Evolutionary conservation across 2,329 filamentous ascomycete genomes (phyloP).

Genomic region (Chrysoporthe deuterocubensis): DNA sequence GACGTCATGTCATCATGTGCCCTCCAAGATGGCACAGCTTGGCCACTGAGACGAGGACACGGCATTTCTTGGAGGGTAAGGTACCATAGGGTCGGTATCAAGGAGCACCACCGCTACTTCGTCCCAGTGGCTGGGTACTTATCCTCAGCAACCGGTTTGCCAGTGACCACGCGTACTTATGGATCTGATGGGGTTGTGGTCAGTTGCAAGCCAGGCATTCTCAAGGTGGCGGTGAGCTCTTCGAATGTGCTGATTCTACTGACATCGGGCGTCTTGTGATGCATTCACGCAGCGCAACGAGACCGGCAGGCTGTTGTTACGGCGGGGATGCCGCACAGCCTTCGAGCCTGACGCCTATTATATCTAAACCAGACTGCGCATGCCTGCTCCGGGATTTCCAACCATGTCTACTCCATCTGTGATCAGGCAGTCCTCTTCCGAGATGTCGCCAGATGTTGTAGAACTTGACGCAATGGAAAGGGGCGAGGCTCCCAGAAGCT

Average conservation of each 20-base stretch:
- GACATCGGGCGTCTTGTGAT: neutral
- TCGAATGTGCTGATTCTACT: neutral
- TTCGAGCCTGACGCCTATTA: neutral
- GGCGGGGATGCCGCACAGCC: neutral
- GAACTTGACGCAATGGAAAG: conserved; percentile 7
- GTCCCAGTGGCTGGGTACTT: neutral
- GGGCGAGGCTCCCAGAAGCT: neutral
- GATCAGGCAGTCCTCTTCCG: neutral
- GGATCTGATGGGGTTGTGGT: neutral
- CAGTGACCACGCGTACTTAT: neutral
- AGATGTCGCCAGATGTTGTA: neutral
- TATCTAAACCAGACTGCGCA: neutral
- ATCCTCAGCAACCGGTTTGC: neutral
- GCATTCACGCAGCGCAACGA: neutral
- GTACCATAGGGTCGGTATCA: conserved; percentile 7
- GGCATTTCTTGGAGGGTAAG: neutral
- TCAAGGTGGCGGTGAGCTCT: neutral
- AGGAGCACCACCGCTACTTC: neutral
- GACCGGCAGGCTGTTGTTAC: neutral
- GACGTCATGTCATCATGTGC: neutral
- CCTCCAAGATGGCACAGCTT: neutral
- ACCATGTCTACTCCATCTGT: neutral
- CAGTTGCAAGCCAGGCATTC: neutral
- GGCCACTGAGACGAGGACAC: conserved; percentile 3
- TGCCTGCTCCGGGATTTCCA: neutral